Evolutionary conservation across 257 asterid species (phyloP), one percentile per base, ranked within the genome.

Genomic region (Nicotiana undulata): DNA sequence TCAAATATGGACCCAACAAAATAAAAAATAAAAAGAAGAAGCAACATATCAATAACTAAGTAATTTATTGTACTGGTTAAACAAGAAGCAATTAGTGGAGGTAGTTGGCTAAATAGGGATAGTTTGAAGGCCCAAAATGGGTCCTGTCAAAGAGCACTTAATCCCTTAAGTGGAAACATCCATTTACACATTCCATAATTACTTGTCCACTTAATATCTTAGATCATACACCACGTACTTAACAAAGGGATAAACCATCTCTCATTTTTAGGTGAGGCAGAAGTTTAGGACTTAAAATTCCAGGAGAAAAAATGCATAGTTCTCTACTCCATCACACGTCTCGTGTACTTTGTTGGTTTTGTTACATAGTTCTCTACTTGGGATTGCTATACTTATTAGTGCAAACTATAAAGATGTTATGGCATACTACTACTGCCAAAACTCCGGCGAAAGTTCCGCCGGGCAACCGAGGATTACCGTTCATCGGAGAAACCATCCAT

Each of bases 401-500:
- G 9, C n/a, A 22, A 12, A 3, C 58, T 13, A 13, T 52, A 12
- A 52, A 12, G 18, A 44, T 70, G 20, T 6, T 70, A 70, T 44
- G 77, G 37, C 20, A 44, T 12, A 68, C 20, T 11, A 70, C 26
- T 20, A 70, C 53, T 5, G 56, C 6, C 0, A 44, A 44, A 70
- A 40, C 77, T 37, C 77, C 34, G 59, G 22, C 15, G 34, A 70
- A 44, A 32, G 13, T 70, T 37, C 77, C 59, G 77, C 32, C 59
- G 1, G 77, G 77, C 32, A 70, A 70, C 34, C 11, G 77, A 58
- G 77, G 4, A 44, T 11, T 70, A 22, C 77, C 59, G 2, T 31
- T 44, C 77, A 22, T 70, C 77, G 77, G 77, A 70, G 77, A 70
- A 70, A 70, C 59, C 37, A 70, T 70, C 15, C n/a, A 44, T 18